Evolutionary conservation across 2,329 filamentous ascomycete species (phyloP).

Genomic region (Venturia aucupariae): DNA sequence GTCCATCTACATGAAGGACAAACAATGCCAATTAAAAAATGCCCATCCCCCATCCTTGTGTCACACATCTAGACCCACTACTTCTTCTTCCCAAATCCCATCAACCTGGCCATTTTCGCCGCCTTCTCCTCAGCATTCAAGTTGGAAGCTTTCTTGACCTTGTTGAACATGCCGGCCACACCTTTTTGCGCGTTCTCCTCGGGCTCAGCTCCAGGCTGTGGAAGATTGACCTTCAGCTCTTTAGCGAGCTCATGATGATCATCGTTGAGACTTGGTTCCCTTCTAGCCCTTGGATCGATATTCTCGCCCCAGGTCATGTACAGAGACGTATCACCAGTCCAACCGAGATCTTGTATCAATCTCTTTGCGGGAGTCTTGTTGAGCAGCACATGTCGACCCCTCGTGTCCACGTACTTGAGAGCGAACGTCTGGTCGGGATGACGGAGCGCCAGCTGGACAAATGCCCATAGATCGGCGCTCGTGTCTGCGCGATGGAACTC

Average conservation of each 20-base stretch:
- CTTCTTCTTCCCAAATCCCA: constrained; percentile 21
- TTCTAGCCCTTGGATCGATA: constrained; percentile 48
- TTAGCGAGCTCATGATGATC: constrained; percentile 28
- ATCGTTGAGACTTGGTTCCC: constrained; percentile 49
- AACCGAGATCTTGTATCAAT: constrained; percentile 64
- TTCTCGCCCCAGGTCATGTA: constrained; percentile 65
- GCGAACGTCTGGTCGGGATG: constrained; percentile 57
- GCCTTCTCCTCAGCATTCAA: constrained; percentile 29
- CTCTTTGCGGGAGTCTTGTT: constrained; percentile 36
- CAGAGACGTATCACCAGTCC: constrained; percentile 62
- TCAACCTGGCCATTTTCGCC: constrained; percentile 30
- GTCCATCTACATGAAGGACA: background rate
- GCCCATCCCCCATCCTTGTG: background rate
- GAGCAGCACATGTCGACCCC: constrained; percentile 36
- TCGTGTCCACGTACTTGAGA: constrained; percentile 54
- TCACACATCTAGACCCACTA: background rate
- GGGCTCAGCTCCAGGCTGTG: constrained; percentile 15
- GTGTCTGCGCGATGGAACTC: constrained; percentile 61
- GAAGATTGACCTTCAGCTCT: constrained; percentile 6
- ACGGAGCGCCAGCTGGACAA: constrained; percentile 63
- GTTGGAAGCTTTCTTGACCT: constrained; percentile 22
- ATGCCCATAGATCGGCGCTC: constrained; percentile 61
- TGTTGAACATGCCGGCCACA: constrained; percentile 21
- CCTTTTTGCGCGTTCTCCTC: constrained; percentile 17
- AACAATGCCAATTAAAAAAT: background rate